A percentile compares a stretch with the other conserved stretches of the same genome.
Conservation (phyloP, 192 early-diverging fungal genomes). For the Linnemannia zychae region DNA sequence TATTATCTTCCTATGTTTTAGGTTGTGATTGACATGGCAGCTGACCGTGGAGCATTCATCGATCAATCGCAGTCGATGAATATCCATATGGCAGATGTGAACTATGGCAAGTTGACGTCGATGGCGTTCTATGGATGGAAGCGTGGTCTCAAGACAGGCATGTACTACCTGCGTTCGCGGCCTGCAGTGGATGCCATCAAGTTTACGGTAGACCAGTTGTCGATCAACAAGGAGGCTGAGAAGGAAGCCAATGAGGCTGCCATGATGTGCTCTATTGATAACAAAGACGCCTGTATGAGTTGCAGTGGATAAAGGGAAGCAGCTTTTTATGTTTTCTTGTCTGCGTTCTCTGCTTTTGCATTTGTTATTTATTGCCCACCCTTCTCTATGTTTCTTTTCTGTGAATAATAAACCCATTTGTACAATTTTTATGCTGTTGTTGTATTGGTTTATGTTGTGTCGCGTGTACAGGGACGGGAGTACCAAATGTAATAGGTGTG, state of each 20-base stretch:
- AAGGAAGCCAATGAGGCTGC: slow-evolving; percentile 69
- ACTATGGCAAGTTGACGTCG: slow-evolving; percentile 92
- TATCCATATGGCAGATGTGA: slow-evolving; percentile 94
- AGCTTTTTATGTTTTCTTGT: slow-evolving; percentile 2
- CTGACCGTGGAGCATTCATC: slow-evolving; percentile 97
- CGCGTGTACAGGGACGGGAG: background rate
- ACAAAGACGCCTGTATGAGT: slow-evolving; percentile 93
- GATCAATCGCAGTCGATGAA: slow-evolving; percentile 98
- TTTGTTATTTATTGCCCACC: background rate
- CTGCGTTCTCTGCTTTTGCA: background rate
- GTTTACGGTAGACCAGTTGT: slow-evolving; percentile 93
- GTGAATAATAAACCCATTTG: background rate
- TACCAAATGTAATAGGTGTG: background rate
- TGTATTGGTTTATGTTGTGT: background rate
- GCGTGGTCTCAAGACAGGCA: slow-evolving; percentile 98
- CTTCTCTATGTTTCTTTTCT: background rate
- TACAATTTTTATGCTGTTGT: background rate
- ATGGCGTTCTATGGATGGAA: slow-evolving; percentile 99
- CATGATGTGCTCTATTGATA: slow-evolving; percentile 92
- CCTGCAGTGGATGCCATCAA: slow-evolving; percentile 98
- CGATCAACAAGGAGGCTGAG: slow-evolving; percentile 69
- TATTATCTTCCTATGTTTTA: background rate
- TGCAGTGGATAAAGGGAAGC: slow-evolving; percentile 74
- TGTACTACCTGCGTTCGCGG: slow-evolving; percentile 97
- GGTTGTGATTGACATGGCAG: slow-evolving; percentile 93